Evolutionary conservation across 495 filamentous ascomycete genomes (phyloP).

Genomic region (Tirmania nivea): DNA sequence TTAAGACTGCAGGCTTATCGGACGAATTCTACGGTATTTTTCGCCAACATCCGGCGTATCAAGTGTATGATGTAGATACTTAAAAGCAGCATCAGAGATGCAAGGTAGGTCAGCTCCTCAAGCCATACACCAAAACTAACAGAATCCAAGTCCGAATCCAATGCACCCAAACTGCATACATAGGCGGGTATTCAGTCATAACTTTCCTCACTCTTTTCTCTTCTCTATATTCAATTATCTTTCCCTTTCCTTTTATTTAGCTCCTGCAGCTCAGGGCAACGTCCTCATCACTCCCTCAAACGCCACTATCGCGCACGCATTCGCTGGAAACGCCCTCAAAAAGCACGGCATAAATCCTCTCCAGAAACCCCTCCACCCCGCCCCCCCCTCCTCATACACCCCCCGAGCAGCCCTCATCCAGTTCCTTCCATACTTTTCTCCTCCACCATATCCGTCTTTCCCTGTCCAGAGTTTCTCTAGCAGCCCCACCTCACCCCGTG

Average conservation of each 20-base stretch:
- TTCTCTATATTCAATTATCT: no score
- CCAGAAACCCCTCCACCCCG: background rate
- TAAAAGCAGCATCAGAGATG: no score
- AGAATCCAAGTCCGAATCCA: no score
- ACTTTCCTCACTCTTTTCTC: no score
- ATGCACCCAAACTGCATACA: no score
- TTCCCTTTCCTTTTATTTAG: background rate
- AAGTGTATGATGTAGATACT: no score
- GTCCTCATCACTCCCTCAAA: conserved; percentile 82
- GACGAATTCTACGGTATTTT: no score
- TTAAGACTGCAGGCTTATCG: no score
- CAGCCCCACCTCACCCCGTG: conserved; percentile 45
- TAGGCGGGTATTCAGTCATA: no score
- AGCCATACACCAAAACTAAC: no score
- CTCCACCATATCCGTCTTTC: conserved; percentile 33
- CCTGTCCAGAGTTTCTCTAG: conserved; percentile 20
- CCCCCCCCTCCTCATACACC: conserved; percentile 51
- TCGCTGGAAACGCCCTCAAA: conserved; percentile 83
- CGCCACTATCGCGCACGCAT: conserved; percentile 78
- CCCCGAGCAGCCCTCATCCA: conserved; percentile 67
- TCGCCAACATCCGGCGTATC: no score
- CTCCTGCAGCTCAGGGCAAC: conserved; percentile 19
- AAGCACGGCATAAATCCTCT: conserved; percentile 79
- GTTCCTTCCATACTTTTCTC: conserved; percentile 40
- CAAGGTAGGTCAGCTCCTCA: no score